Percentiles rank a stretch among this genome's conserved stretches.
Evolutionary conservation across 306 rosid species (phyloP).

Genomic region (Argentina anserina): DNA sequence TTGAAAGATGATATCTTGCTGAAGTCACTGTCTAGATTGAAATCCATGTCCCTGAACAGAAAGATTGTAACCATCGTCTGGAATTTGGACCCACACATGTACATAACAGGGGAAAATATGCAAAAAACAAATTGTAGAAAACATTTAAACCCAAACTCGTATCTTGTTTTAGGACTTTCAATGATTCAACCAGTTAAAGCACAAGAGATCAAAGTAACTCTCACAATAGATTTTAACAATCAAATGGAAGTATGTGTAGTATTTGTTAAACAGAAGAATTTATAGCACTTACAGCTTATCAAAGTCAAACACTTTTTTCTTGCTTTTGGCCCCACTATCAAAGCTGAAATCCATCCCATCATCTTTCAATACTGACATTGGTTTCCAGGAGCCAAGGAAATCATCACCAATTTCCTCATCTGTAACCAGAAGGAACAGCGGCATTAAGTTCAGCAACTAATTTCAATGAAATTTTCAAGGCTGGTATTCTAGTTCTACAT

Average conservation of each 20-base stretch:
- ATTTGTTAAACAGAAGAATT: constrained; percentile 1
- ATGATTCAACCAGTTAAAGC: neutral
- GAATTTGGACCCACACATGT: constrained; percentile 22
- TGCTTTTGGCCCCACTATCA: constrained; percentile 49
- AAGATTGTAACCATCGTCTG: constrained; percentile 17
- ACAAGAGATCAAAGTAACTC: neutral
- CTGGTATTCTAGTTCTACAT: neutral
- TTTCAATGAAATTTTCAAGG: neutral
- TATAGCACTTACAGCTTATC: constrained; percentile 60
- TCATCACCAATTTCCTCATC: constrained; percentile 70
- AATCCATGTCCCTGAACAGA: constrained; percentile 67
- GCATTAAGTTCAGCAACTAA: constrained; percentile 6
- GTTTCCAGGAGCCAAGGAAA: constrained; percentile 85
- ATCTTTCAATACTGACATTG: constrained; percentile 74
- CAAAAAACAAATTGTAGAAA: constrained; percentile 7
- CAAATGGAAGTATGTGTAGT: neutral
- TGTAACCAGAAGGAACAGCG: constrained; percentile 27
- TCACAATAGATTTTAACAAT: neutral
- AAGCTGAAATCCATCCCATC: constrained; percentile 71
- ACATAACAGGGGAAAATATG: neutral
- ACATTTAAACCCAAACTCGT: neutral
- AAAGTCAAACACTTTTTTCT: constrained; percentile 66
- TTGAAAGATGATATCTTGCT: constrained; percentile 75
- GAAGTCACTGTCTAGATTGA: constrained; percentile 75
- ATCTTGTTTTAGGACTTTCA: neutral